Conservation (phyloP, 2,329 filamentous ascomycete genomes). For the Hansfordia pulvinata region DNA sequence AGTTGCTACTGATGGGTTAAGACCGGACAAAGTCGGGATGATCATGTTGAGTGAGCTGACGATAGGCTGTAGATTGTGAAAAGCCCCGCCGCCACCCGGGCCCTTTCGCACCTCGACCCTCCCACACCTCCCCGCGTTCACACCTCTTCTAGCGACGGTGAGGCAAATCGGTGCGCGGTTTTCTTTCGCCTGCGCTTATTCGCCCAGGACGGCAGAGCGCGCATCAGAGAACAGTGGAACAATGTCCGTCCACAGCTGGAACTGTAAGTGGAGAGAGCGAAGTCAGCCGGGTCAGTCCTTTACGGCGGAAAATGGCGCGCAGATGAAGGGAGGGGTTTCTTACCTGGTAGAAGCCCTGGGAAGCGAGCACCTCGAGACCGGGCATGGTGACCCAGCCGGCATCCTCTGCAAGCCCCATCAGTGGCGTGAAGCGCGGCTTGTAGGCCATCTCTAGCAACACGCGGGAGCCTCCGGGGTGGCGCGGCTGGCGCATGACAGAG, state of each 20-base stretch:
- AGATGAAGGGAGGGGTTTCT: slow-evolving; percentile 13
- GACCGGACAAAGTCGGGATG: too few species aligned
- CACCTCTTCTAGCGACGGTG: too few species aligned
- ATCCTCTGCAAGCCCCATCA: slow-evolving; percentile 73
- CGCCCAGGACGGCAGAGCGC: slow-evolving; percentile 41
- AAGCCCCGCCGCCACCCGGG: too few species aligned
- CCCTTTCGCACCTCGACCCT: too few species aligned
- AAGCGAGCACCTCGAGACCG: slow-evolving; percentile 77
- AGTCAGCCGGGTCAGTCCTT: slow-evolving; percentile 11
- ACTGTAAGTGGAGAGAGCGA: slow-evolving; percentile 43
- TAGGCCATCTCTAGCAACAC: slow-evolving; percentile 94
- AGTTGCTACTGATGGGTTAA: too few species aligned
- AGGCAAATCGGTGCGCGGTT: too few species aligned
- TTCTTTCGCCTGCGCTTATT: too few species aligned
- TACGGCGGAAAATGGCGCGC: too few species aligned
- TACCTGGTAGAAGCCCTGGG: slow-evolving; percentile 82
- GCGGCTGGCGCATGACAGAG: slow-evolving; percentile 30
- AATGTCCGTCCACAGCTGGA: slow-evolving; percentile 76
- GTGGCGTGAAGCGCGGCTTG: slow-evolving; percentile 67
- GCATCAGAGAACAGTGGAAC: slow-evolving; percentile 59
- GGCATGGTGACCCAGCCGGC: slow-evolving; percentile 73
- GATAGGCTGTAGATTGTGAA: too few species aligned
- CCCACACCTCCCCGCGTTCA: too few species aligned
- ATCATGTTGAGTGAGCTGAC: too few species aligned
- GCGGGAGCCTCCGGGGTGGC: slow-evolving; percentile 23